These are phyloP conservation scores for Colletotrichum sp. DNA, from an alignment of 2,329 filamentous ascomycete species.

Conservation along the genomic window DNA sequence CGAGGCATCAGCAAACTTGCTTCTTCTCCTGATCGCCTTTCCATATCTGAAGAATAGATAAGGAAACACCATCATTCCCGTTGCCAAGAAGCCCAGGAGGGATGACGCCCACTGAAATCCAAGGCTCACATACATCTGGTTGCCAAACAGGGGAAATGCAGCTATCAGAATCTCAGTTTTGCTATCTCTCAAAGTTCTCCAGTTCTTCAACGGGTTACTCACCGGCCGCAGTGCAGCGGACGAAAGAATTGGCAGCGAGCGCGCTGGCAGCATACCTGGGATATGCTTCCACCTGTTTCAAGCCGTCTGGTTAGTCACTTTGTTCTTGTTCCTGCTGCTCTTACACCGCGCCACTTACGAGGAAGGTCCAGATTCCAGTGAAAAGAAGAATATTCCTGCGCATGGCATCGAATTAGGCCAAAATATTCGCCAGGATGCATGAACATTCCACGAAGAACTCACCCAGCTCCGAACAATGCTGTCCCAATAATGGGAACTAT, in stretches of 20 bases:
- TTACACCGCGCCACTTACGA: slow-evolving; percentile 56
- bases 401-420: background rate
- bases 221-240: slow-evolving; percentile 77
- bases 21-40: slow-evolving; percentile 59
- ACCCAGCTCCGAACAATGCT: slow-evolving; percentile 72
- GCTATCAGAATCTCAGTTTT: slow-evolving; percentile 46
- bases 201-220: slow-evolving; percentile 27
- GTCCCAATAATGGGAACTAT: slow-evolving; percentile 79
- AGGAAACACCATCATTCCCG: slow-evolving; percentile 68
- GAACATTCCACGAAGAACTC: slow-evolving; percentile 36
- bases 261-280: slow-evolving; percentile 76
- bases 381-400: slow-evolving; percentile 76
- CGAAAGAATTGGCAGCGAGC: slow-evolving; percentile 82
- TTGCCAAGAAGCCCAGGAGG: slow-evolving; percentile 63
- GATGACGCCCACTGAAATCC: slow-evolving; percentile 74
- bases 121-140: slow-evolving; percentile 72
- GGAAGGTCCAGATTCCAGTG: slow-evolving; percentile 85
- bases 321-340: background rate
- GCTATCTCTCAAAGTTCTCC: background rate
- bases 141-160: slow-evolving; percentile 76
- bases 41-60: slow-evolving; percentile 67
- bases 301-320: background rate
- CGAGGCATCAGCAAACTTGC: slow-evolving; percentile 49
- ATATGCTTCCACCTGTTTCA: slow-evolving; percentile 70
- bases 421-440: background rate